Evolutionary conservation across 2,329 filamentous ascomycete species (phyloP).

Genomic region (Arthroderma uncinatum): DNA sequence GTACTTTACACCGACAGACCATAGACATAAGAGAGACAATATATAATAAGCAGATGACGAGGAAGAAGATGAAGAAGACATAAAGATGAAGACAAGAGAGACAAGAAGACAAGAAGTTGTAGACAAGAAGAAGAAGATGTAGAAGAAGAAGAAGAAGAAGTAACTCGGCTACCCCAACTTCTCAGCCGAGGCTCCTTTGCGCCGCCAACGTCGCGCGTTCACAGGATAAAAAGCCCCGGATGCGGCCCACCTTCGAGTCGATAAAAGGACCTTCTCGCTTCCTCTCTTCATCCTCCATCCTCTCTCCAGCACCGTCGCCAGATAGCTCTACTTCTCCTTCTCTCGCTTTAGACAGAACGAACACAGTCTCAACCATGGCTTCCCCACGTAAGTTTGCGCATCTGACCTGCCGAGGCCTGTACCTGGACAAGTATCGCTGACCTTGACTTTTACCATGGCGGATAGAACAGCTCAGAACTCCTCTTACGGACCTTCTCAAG

Average conservation of each 20-base stretch:
- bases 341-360: not conserved
- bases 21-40: no score
- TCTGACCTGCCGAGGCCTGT: constrained; percentile 18
- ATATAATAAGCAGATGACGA: no score
- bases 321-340: not conserved
- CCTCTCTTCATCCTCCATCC: not conserved
- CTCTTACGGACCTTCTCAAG: constrained; percentile 88
- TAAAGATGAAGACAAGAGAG: no score
- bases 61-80: no score
- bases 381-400: constrained; percentile 58
- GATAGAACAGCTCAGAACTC: constrained; percentile 76
- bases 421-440: constrained; percentile 15
- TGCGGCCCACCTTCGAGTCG: no score
- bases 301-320: not conserved
- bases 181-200: not conserved
- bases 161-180: not conserved
- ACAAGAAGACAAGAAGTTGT: no score
- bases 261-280: not conserved
- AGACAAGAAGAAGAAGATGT: not conserved
- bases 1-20: no score
- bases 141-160: no score
- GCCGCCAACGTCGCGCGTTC: not conserved
- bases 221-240: not conserved
- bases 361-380: constrained; percentile 45
- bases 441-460: constrained; percentile 10